Percentiles rank a stretch among this genome's conserved stretches.
phyloP scores from a whole-genome alignment of 352 stramenopile species.

The Pythium aquatile region DNA sequence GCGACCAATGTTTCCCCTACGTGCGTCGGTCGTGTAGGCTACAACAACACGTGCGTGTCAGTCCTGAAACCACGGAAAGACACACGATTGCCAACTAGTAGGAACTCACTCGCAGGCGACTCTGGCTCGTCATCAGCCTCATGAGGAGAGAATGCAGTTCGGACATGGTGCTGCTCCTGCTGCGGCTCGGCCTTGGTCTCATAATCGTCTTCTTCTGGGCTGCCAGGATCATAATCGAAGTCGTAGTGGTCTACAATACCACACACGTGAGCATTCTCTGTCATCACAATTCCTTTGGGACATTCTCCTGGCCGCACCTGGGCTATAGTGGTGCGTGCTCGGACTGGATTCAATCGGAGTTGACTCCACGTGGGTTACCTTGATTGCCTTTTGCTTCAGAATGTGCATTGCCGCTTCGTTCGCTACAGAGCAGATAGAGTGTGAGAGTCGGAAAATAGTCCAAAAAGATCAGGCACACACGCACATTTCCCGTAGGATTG shows the following conservation, averaged over 20 bases:
- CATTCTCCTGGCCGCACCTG: conserved; percentile 26
- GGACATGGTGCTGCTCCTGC: neutral
- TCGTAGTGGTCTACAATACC: conserved; percentile 13
- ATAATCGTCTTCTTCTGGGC: neutral
- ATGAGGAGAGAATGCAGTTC: neutral
- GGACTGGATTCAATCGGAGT: conserved; percentile 33
- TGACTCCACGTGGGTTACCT: neutral
- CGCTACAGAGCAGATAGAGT: neutral
- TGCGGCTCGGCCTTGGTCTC: conserved; percentile 7
- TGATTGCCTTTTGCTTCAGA: neutral
- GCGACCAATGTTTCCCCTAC: neutral
- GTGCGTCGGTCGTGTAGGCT: neutral
- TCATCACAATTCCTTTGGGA: too few species aligned
- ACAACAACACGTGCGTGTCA: too few species aligned
- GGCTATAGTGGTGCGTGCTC: conserved; percentile 37
- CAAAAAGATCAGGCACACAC: conserved; percentile 1
- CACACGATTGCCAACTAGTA: neutral
- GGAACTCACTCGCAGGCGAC: conserved; percentile 15
- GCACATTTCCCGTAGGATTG: conserved; percentile 19
- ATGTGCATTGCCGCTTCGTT: conserved; percentile 22
- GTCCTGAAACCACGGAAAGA: neutral
- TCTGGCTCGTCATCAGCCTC: conserved; percentile 4
- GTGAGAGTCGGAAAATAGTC: neutral
- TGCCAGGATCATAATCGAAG: conserved; percentile 10
- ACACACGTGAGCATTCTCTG: conserved; percentile 2